Evolutionary conservation across 2,329 filamentous ascomycete genomes (phyloP), one percentile per base, ranked within the genome.

Genomic region (Botrytis galanthina): DNA sequence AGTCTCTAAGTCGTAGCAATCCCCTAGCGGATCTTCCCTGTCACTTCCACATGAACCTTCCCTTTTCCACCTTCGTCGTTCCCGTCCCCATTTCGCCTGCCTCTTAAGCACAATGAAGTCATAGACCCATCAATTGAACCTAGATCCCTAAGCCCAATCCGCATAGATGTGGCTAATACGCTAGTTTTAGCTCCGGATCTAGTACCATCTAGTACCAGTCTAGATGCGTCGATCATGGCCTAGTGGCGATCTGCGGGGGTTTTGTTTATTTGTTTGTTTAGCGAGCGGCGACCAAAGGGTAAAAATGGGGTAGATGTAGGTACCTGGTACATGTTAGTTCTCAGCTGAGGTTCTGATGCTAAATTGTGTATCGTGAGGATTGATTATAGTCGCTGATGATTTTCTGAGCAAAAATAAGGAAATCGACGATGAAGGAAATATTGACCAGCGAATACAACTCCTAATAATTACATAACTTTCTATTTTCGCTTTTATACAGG

Each of bases 61-160:
- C 14, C 12, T 67, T 16, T 54, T 18, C n/a, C 51, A 57, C 7
- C 4, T 18, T 20, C 9, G 32, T 16, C 44, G 3, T 26, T 18
- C 26, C 22, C 5, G 12, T 54, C 44, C n/a, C 39, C 39, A 46
- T 64, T 46, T 29, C 18, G 26, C 16, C 39, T 46, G 26, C 16
- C 39, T 64, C n/a, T 29, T 35, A 39, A 67, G 16, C n/a, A 64
- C 39, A 51, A 67, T 67, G 64, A 67, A 39, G 64, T 67, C 64
- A 67, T 67, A 20, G 46, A 54, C 14, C 16, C 26, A n/a, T 39
- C n/a, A 4, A 26, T 18, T 22, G 4, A 37, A 10, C 9, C 8
- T 7, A 54, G 8, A n/a, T 3, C 64, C 16, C 64, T 51, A 67
- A 18, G 0, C 44, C 26, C 4, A 42, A 68, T 57, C 9, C 16